Evolutionary conservation across 345 rosid species (phyloP).

Genomic region (Heritiera fomes): DNA sequence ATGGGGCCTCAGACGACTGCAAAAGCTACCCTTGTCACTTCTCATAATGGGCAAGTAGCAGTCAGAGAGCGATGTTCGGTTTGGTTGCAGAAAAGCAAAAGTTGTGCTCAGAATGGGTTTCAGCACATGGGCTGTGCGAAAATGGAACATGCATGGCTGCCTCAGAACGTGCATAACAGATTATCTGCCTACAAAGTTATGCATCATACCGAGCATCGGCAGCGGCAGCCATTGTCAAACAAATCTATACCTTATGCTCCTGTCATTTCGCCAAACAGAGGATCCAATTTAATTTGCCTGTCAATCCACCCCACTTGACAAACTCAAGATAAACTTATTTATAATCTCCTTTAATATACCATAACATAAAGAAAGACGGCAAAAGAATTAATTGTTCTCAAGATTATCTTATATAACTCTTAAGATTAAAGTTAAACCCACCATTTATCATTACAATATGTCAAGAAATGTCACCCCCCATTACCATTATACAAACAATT

Average conservation of each 20-base stretch:
- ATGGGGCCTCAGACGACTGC: conserved; percentile 34
- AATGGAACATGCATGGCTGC: conserved; percentile 42
- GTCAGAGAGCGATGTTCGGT: neutral
- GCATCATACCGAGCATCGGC: neutral
- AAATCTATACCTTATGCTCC: conserved; percentile 19
- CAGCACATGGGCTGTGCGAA: conserved; percentile 44
- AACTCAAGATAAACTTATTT: conserved; percentile 35
- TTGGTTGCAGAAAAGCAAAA: neutral
- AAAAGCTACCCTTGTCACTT: conserved; percentile 27
- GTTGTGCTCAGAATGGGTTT: conserved; percentile 26
- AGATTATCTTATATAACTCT: conserved; percentile 22
- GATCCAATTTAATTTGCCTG: conserved; percentile 8
- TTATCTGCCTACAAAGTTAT: conserved; percentile 1
- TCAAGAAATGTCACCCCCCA: conserved; percentile 23
- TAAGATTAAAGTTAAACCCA: conserved; percentile 22
- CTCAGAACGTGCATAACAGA: conserved; percentile 34
- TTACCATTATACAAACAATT: conserved; percentile 17
- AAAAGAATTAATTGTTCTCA: neutral
- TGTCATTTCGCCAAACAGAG: conserved; percentile 33
- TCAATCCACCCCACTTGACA: conserved; percentile 27
- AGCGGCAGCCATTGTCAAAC: conserved; percentile 13
- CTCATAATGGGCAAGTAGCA: conserved; percentile 28
- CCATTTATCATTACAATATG: conserved; percentile 21
- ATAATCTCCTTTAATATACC: neutral
- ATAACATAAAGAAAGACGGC: neutral